A percentile compares a stretch with the other conserved stretches of the same genome.
phyloP scores from a whole-genome alignment of 345 rosid species.

The Anacardium occidentale region DNA sequence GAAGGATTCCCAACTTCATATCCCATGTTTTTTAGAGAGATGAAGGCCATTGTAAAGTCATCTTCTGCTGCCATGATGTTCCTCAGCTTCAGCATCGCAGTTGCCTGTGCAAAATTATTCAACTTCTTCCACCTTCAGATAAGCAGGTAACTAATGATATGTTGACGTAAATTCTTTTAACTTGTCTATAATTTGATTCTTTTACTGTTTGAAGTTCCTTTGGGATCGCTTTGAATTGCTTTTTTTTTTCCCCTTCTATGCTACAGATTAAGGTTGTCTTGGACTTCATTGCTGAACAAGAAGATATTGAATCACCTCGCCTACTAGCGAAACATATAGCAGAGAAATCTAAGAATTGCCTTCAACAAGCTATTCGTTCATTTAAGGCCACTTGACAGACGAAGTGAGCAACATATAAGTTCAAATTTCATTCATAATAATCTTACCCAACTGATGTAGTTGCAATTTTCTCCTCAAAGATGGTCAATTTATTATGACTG shows the following conservation, averaged over 20 bases:
- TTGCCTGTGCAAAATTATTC: slow-evolving; percentile 3
- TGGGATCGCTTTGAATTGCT: neutral
- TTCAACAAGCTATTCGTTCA: slow-evolving; percentile 30
- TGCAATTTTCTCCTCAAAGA: slow-evolving; percentile 25
- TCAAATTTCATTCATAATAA: neutral
- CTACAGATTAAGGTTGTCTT: slow-evolving; percentile 22
- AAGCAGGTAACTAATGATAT: slow-evolving; percentile 9
- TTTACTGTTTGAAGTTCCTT: neutral
- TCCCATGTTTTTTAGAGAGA: neutral
- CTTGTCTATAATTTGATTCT: neutral
- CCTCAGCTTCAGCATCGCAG: slow-evolving; percentile 20
- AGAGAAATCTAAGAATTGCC: slow-evolving; percentile 19
- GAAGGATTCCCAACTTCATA: slow-evolving; percentile 14
- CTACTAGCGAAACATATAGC: slow-evolving; percentile 17
- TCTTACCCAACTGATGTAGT: neutral
- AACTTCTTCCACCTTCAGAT: slow-evolving; percentile 23
- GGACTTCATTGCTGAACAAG: slow-evolving; percentile 24
- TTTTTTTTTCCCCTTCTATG: neutral
- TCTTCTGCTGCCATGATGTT: slow-evolving; percentile 21
- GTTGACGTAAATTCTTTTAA: neutral
- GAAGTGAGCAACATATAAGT: neutral
- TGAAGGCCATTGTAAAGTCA: slow-evolving; percentile 12
- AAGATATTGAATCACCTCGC: slow-evolving; percentile 20
- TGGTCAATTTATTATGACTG: slow-evolving; percentile 21
- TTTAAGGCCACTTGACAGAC: slow-evolving; percentile 24